Evolutionary conservation across 345 rosid genomes (phyloP).

Genomic region (Psidium friedrichsthalianum): DNA sequence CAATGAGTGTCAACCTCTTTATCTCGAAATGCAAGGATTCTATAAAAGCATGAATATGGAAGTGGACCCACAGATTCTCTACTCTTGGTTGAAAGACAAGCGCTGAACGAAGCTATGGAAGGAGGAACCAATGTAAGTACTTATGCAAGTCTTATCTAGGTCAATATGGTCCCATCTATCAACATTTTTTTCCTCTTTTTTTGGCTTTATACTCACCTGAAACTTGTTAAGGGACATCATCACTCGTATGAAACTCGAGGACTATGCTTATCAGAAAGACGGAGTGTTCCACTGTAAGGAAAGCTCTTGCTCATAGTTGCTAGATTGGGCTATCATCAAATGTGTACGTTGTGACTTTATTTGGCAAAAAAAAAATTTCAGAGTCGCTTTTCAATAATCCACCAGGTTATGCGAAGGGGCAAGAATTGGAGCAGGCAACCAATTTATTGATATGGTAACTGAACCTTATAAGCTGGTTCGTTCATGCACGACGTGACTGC

Average conservation of each 20-base stretch:
- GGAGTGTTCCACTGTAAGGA: conserved; percentile 60
- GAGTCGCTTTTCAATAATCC: background rate
- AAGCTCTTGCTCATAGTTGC: background rate
- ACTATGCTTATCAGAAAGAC: conserved; percentile 86
- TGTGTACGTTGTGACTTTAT: background rate
- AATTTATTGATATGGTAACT: conserved; percentile 42
- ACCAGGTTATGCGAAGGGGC: conserved; percentile 65
- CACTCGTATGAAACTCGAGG: conserved; percentile 96
- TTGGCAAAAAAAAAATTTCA: background rate
- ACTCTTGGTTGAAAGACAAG: no score
- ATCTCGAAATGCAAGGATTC: no score
- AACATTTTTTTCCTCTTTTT: background rate
- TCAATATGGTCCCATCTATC: background rate
- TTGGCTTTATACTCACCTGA: background rate
- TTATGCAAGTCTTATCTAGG: no score
- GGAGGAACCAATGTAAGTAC: no score
- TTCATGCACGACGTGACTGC: conserved; percentile 85
- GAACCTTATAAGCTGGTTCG: conserved; percentile 66
- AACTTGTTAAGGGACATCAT: conserved; percentile 62
- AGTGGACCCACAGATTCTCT: no score
- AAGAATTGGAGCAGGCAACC: conserved; percentile 44
- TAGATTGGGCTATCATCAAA: background rate
- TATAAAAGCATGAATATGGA: no score
- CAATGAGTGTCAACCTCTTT: no score
- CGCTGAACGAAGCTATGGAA: no score